Percentiles rank a stretch among this genome's conserved stretches.
Evolutionary conservation across 371 early-diverging fungal genomes (phyloP).

Genomic region (Nematocida homosporus): DNA sequence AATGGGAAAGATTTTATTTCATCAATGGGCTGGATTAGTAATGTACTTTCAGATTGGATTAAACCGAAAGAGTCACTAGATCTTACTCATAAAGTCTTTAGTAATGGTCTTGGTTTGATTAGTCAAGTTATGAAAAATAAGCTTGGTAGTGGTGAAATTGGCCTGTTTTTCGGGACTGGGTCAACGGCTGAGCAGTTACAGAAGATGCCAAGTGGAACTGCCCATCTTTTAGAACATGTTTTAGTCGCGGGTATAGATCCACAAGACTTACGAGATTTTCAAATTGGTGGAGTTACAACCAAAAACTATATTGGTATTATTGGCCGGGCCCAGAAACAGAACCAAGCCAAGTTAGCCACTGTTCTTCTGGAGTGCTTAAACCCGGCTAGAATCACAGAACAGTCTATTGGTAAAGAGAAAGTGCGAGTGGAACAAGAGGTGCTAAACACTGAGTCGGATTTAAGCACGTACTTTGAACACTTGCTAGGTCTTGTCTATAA

Average conservation of each 20-base stretch:
- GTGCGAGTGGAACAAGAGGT: not conserved
- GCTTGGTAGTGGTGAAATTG: not conserved
- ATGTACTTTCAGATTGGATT: too few species aligned
- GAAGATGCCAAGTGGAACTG: slow-evolving; percentile 25
- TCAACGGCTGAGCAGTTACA: not conserved
- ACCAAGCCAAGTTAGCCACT: not conserved
- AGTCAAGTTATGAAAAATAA: too few species aligned
- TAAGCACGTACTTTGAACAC: not conserved
- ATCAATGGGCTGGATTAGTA: too few species aligned
- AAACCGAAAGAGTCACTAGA: not conserved
- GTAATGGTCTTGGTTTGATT: not conserved
- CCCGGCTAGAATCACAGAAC: not conserved
- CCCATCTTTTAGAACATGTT: slow-evolving; percentile 48
- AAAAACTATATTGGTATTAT: not conserved
- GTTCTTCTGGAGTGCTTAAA: not conserved
- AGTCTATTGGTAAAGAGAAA: not conserved
- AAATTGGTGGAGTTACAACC: not conserved
- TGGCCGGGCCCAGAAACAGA: not conserved
- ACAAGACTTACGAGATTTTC: not conserved
- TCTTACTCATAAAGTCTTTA: not conserved
- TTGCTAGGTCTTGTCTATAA: not conserved
- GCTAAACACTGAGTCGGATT: not conserved
- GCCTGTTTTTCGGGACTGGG: slow-evolving; percentile 33
- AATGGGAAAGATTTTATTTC: too few species aligned
- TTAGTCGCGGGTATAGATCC: slow-evolving; percentile 1